Base-by-base conservation (phyloP, 345 rosid species). In the Boechera divaricarpa region DNA sequence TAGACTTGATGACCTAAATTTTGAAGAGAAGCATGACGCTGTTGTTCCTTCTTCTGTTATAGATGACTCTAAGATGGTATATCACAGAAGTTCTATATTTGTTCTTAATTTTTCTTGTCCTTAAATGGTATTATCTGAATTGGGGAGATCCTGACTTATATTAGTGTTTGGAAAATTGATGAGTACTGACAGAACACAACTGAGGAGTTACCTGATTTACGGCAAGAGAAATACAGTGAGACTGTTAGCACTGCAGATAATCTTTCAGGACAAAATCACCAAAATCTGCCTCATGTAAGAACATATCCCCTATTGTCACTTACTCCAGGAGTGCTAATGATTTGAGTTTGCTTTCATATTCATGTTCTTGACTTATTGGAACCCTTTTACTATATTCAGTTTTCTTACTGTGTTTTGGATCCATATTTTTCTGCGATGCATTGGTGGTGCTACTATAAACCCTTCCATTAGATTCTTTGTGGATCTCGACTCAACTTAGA, bases 1-100 rank as follows among this genome's bases (percentile, higher is more conserved):
- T 77, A 38, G 53, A 38, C 21, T 48, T 77, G 72, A 45, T 70
- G 70, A 54, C 35, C 12, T 49, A 9, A 1, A 15, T 47, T 7
- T 10, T 54, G 47, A 35, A 55, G 76, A 56, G 52, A 42, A 64
- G 54, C 72, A 54, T 3, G 35, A 4, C 0, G 1, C 5, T 24
- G 68, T 49, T 71, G 72, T 57, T 65, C 29, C 49, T 38, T 71
- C 68, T 57, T 72, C 67, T 29, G 48, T 28, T 5, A 4, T 55
- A 29, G 61, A 36, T 28, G 67, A 77, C 72, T 72, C 69, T 65
- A 58, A 57, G 32, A 58, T 78, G 81, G 81, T 78, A 72, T 60
- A 7, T 72, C 49, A 2, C 48, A 8, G 7, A 45, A 58, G 35
- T 59, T 65, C 5, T 63, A 4, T 35, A 51, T 42, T 53, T 69